A percentile compares a stretch with the other conserved stretches of the same genome.
Conservation (phyloP, 2,329 filamentous ascomycete species). For the Metarhizium brunneum region DNA sequence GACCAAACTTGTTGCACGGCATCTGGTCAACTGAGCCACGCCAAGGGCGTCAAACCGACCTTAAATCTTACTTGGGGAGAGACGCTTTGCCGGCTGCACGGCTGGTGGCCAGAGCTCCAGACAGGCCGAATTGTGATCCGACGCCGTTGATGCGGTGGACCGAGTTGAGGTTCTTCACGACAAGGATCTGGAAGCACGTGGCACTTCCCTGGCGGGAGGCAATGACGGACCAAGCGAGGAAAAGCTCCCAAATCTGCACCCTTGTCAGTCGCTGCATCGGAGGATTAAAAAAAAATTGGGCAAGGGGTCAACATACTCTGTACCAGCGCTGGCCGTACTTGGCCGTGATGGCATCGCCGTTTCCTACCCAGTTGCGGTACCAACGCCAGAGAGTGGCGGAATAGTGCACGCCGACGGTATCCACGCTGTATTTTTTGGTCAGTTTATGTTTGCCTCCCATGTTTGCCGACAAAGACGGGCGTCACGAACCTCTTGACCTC, state of each 20-base stretch:
- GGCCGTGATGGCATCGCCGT: constrained; percentile 78
- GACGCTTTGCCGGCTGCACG: constrained; percentile 17
- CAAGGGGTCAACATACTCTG: constrained; percentile 49
- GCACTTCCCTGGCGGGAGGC: constrained; percentile 74
- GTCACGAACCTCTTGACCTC: constrained; percentile 60
- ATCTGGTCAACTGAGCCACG: background rate
- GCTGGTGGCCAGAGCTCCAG: constrained; percentile 42
- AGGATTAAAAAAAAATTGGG: background rate
- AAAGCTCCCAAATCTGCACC: constrained; percentile 82
- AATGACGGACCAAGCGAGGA: constrained; percentile 80
- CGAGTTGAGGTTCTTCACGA: constrained; percentile 86
- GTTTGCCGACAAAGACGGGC: too few relatives aligned
- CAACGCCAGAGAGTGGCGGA: constrained; percentile 90
- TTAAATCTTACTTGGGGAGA: background rate
- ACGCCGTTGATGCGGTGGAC: constrained; percentile 75
- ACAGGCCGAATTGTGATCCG: constrained; percentile 56
- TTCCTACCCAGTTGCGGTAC: constrained; percentile 96
- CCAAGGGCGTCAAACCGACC: background rate
- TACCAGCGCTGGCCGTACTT: constrained; percentile 93
- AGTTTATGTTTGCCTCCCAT: background rate
- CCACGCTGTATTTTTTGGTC: constrained; percentile 37
- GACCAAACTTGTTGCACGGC: background rate
- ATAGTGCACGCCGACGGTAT: constrained; percentile 91
- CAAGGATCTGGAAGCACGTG: constrained; percentile 77
- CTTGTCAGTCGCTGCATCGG: constrained; percentile 7